Conservation (phyloP, 192 early-diverging fungal species). For the Chytriomyces confervae region DNA sequence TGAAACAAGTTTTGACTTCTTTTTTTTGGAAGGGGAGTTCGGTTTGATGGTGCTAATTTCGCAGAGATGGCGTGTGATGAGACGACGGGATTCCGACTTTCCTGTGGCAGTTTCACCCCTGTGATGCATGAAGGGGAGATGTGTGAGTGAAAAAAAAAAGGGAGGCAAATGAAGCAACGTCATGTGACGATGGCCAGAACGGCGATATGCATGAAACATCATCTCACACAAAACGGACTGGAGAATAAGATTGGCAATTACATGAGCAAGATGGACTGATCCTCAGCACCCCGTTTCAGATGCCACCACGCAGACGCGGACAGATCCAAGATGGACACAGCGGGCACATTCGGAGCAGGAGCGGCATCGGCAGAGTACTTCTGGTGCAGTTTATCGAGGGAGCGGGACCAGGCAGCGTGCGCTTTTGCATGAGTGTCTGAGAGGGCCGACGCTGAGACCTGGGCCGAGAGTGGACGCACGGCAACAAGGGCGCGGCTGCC, state of each 20-base stretch:
- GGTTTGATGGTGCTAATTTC: conserved; percentile 61
- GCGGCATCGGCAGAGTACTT: not conserved
- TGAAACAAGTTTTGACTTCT: conserved; percentile 75
- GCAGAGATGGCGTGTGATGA: conserved; percentile 75
- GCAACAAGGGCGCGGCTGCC: conserved; percentile 73
- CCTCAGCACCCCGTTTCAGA: conserved; percentile 83
- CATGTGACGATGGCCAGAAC: not conserved
- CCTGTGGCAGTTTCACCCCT: conserved; percentile 89
- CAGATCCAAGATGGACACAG: conserved; percentile 73
- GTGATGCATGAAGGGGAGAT: conserved; percentile 31
- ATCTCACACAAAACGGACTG: not conserved
- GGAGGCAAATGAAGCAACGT: not conserved
- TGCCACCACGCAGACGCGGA: conserved; percentile 87
- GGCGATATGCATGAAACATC: not conserved
- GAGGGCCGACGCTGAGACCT: conserved; percentile 57
- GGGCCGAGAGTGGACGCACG: conserved; percentile 53
- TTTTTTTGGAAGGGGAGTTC: conserved; percentile 50
- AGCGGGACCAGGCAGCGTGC: conserved; percentile 55
- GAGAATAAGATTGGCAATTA: conserved; percentile 38
- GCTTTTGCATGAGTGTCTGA: conserved; percentile 70
- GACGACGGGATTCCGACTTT: conserved; percentile 81
- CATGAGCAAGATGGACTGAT: conserved; percentile 90
- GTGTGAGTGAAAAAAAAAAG: not conserved
- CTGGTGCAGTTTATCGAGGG: conserved; percentile 17
- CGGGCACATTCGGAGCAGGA: conserved; percentile 49